Evolutionary conservation across 2,329 filamentous ascomycete species (phyloP).

Genomic region (Cordyceps cateniannulata): DNA sequence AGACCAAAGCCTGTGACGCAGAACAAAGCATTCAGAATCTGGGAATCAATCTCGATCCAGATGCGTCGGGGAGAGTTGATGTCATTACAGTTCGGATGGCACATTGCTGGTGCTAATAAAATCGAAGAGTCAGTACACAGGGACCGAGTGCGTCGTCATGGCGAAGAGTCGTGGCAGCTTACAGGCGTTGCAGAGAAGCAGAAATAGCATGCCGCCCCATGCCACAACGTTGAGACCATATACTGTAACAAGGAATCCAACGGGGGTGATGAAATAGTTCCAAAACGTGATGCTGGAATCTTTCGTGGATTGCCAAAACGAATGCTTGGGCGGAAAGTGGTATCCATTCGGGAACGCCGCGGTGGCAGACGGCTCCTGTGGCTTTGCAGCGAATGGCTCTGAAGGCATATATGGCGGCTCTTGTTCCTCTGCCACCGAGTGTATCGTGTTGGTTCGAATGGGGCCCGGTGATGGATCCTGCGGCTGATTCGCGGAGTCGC

Average conservation of each 20-base stretch:
- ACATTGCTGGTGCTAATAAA: constrained; percentile 57
- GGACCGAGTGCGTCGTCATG: not conserved
- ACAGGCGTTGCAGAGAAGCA: constrained; percentile 67
- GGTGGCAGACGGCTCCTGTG: constrained; percentile 23
- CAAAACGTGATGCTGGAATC: constrained; percentile 57
- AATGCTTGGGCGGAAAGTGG: constrained; percentile 56
- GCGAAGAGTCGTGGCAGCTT: constrained; percentile 7
- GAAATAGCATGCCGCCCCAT: constrained; percentile 88
- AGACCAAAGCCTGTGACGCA: constrained; percentile 82
- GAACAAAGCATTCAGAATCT: constrained; percentile 62
- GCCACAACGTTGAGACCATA: constrained; percentile 80
- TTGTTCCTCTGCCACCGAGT: constrained; percentile 18
- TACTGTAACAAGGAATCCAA: constrained; percentile 70
- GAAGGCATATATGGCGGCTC: not conserved
- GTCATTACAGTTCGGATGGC: constrained; percentile 60
- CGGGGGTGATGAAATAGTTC: constrained; percentile 66
- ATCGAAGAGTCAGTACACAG: not conserved
- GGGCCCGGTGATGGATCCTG: constrained; percentile 12
- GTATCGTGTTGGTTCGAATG: constrained; percentile 18
- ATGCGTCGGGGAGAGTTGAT: constrained; percentile 70
- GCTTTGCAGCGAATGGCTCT: not conserved
- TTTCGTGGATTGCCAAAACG: constrained; percentile 51
- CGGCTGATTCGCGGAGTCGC: not conserved
- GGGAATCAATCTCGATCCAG: constrained; percentile 63
- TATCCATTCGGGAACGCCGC: constrained; percentile 56